Evolutionary conservation across 177 flowering plant species (phyloP), one percentile per base, ranked within the genome.

Genomic region (Vitis hybrid): DNA sequence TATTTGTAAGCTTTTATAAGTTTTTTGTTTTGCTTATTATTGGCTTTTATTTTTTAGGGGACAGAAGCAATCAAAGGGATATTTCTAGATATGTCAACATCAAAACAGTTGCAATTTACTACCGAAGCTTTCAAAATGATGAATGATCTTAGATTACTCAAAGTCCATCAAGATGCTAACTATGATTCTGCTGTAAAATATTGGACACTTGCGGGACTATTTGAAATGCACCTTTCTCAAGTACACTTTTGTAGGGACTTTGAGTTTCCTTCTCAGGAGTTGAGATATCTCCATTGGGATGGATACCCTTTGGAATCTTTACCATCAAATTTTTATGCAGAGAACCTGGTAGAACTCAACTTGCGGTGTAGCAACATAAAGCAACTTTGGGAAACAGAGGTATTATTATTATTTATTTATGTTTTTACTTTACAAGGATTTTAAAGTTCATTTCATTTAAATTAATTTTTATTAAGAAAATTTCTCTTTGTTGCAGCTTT

Each of bases 41-140:
- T 18, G 12, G 18, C 40, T 15, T n/a, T 55, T 65, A 2, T 48
- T 27, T 27, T 27, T 27, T 64, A 72, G 75, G 75, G 70, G 4
- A 50, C 70, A 2, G 48, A 52, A 50, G 60, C 52, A 66, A 52
- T 72, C 40, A 14, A 59, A 66, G 70, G 70, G 19, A 72, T 72
- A n/a, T 1, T 40, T 1, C 54, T 72, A 3, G 64, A 72, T 64
- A 10, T 56, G 40, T 9, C 54, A 6, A 15, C 10, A 8, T 9
- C 11, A 27, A 14, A 30, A 51, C 62, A 60, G 17, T 12, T 66
- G 5, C 5, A 19, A 1, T 60, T 66, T n/a, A 30, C 2, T 64
- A 3, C 66, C 1, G 7, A 52, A 5, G 60, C 49, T 4, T 74
- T 74, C 65, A 30, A 35, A 2, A 14, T 9, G 52, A 74, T 74